Evolutionary conservation across 495 filamentous ascomycete species (phyloP).

Genomic region (Xylaria longipes): DNA sequence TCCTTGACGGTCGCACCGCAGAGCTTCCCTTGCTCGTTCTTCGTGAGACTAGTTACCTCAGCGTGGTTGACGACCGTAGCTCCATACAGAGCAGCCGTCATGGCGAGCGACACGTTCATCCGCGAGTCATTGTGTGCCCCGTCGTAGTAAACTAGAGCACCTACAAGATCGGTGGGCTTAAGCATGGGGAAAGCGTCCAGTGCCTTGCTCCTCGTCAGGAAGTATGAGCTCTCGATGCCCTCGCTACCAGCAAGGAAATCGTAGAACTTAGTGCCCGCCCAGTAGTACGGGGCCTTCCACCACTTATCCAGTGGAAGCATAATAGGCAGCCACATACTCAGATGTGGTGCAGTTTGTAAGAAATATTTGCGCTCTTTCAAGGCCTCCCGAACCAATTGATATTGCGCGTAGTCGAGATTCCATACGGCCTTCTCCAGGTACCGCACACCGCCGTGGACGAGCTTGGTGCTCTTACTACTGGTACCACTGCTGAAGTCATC

Average conservation of each 20-base stretch:
- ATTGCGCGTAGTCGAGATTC: slow-evolving; percentile 96
- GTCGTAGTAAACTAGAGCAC: slow-evolving; percentile 97
- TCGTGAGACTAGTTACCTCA: slow-evolving; percentile 84
- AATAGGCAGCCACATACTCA: slow-evolving; percentile 94
- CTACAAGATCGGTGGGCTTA: slow-evolving; percentile 81
- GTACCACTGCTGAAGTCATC: slow-evolving; percentile 96
- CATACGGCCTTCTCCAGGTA: slow-evolving; percentile 97
- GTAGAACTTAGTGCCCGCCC: slow-evolving; percentile 94
- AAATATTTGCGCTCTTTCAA: slow-evolving; percentile 96
- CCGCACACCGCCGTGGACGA: slow-evolving; percentile 95
- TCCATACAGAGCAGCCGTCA: slow-evolving; percentile 95
- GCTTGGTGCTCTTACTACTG: slow-evolving; percentile 95
- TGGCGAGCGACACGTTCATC: slow-evolving; percentile 96
- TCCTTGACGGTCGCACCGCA: slow-evolving; percentile 83
- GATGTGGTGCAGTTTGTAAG: slow-evolving; percentile 91
- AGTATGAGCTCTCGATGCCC: slow-evolving; percentile 97
- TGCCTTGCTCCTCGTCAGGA: slow-evolving; percentile 91
- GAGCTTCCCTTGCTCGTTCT: slow-evolving; percentile 79
- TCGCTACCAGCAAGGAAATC: slow-evolving; percentile 94
- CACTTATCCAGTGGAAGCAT: slow-evolving; percentile 96
- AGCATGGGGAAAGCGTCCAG: slow-evolving; percentile 98
- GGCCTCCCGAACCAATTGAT: slow-evolving; percentile 91
- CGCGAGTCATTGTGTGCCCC: slow-evolving; percentile 97
- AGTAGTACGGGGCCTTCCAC: slow-evolving; percentile 99
- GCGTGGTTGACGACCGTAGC: slow-evolving; percentile 91